Percentiles rank a stretch among this genome's conserved stretches.
Evolutionary conservation across 306 rosid genomes (phyloP).

Genomic region (Vachellia pachyceras): DNA sequence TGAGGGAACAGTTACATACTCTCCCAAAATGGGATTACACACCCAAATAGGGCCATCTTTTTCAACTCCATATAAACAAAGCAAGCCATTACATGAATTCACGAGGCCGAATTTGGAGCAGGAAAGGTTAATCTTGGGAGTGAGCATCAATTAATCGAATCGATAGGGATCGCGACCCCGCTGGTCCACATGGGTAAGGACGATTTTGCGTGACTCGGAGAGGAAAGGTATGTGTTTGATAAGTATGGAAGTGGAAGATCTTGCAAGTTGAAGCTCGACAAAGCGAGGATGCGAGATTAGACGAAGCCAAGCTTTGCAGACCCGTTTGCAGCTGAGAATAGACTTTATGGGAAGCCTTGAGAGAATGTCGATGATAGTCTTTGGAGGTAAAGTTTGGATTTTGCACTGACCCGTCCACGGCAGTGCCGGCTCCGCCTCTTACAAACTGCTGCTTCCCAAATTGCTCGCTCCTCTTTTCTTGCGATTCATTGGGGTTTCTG

Average conservation of each 20-base stretch:
- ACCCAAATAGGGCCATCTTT: conserved; percentile 25
- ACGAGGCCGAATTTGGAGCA: conserved; percentile 12
- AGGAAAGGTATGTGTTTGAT: conserved; percentile 18
- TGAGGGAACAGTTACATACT: background rate
- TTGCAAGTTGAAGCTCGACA: conserved; percentile 15
- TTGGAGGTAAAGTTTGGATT: background rate
- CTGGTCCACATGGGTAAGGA: conserved; percentile 12
- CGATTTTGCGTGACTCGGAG: conserved; percentile 18
- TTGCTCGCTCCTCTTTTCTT: background rate
- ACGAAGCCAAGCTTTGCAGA: conserved; percentile 17
- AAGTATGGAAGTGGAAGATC: conserved; percentile 16
- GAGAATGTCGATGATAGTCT: conserved; percentile 1
- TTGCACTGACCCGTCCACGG: background rate
- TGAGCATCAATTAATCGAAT: background rate
- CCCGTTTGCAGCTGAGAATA: background rate
- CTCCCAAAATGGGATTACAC: conserved; percentile 24
- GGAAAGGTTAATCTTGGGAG: background rate
- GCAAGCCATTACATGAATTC: conserved; percentile 27
- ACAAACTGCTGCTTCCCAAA: background rate
- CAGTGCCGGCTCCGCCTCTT: background rate
- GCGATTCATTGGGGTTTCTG: conserved; percentile 22
- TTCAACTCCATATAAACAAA: conserved; percentile 14
- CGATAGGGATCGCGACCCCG: conserved; percentile 8
- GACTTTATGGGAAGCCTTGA: conserved; percentile 18
- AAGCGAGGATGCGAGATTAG: conserved; percentile 20